Evolutionary conservation across 768 basidiomycete genomes (phyloP).

Genomic region (Agaricus sinodeliciosus): DNA sequence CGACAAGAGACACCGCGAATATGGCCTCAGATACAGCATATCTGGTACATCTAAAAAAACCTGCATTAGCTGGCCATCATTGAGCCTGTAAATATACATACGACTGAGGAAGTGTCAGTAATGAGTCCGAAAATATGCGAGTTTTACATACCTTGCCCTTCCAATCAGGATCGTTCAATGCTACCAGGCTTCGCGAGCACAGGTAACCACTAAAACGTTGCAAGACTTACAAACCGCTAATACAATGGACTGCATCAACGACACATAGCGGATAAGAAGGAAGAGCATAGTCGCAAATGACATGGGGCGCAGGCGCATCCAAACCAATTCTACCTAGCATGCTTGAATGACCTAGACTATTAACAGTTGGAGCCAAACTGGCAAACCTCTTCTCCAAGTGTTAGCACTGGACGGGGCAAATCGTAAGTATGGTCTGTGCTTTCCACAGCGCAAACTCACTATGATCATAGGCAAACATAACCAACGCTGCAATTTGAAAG

Average conservation of each 20-base stretch:
- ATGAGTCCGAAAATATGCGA: too few relatives aligned
- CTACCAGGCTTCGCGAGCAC: constrained; percentile 4
- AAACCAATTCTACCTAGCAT: constrained; percentile 19
- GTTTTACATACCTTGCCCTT: constrained; percentile 13
- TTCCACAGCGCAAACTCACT: constrained; percentile 5
- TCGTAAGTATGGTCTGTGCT: not conserved
- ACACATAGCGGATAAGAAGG: constrained; percentile 24
- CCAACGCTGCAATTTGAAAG: constrained; percentile 17
- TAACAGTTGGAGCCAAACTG: not conserved
- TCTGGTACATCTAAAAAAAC: constrained; percentile 14
- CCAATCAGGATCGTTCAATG: constrained; percentile 21
- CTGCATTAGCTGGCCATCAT: not conserved
- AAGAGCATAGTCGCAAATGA: constrained; percentile 21
- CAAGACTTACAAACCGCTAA: constrained; percentile 16
- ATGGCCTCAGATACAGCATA: constrained; percentile 24
- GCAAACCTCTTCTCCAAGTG: constrained; percentile 11
- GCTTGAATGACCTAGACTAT: too few relatives aligned
- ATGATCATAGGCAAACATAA: constrained; percentile 17
- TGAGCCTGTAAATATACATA: not conserved
- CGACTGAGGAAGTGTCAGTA: not conserved
- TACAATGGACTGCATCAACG: constrained; percentile 21
- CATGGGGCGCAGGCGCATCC: constrained; percentile 19
- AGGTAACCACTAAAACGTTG: too few relatives aligned
- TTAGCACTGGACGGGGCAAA: constrained; percentile 1
- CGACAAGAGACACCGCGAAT: constrained; percentile 19